These are phyloP conservation scores for Akanthomyces uredinophilus DNA, from an alignment of 2,329 filamentous ascomycete genomes.

Conservation along the genomic window DNA sequence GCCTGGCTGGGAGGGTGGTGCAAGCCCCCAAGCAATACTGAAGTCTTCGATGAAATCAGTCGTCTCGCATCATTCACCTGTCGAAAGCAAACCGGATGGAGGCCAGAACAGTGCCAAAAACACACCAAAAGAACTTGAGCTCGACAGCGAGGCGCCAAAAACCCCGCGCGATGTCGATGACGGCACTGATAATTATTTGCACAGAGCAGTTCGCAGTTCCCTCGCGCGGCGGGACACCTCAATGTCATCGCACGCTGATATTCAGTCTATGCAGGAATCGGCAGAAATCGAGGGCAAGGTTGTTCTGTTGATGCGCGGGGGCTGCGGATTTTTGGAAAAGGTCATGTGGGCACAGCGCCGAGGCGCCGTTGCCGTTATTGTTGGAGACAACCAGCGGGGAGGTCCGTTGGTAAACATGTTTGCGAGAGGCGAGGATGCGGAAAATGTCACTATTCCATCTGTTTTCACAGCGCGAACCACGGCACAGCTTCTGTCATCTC, in stretches of 20 bases:
- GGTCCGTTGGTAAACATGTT: constrained; percentile 96
- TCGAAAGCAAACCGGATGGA: not conserved
- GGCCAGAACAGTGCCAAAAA: not conserved
- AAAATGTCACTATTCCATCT: constrained; percentile 88
- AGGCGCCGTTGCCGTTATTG: constrained; percentile 83
- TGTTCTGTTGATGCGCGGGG: constrained; percentile 83
- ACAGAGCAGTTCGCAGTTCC: constrained; percentile 42
- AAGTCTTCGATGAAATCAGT: constrained; percentile 10
- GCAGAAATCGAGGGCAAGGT: constrained; percentile 93
- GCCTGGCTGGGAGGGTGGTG: constrained; percentile 71
- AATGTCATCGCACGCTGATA: constrained; percentile 68
- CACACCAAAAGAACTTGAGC: not conserved
- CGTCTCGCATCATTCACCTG: not conserved
- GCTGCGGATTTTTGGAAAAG: constrained; percentile 95
- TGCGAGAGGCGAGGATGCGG: constrained; percentile 83
- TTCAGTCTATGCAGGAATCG: constrained; percentile 83
- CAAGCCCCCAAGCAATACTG: constrained; percentile 20
- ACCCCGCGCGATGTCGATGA: constrained; percentile 46
- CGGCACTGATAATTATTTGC: constrained; percentile 80
- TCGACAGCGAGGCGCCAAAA: not conserved
- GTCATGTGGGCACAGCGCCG: constrained; percentile 93
- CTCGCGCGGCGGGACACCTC: constrained; percentile 32
- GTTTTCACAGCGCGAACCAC: constrained; percentile 94
- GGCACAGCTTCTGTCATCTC: constrained; percentile 82
- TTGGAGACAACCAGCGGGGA: constrained; percentile 87